Base-by-base conservation (phyloP, 2,329 filamentous ascomycete species). In the Cercospora sp. region DNA sequence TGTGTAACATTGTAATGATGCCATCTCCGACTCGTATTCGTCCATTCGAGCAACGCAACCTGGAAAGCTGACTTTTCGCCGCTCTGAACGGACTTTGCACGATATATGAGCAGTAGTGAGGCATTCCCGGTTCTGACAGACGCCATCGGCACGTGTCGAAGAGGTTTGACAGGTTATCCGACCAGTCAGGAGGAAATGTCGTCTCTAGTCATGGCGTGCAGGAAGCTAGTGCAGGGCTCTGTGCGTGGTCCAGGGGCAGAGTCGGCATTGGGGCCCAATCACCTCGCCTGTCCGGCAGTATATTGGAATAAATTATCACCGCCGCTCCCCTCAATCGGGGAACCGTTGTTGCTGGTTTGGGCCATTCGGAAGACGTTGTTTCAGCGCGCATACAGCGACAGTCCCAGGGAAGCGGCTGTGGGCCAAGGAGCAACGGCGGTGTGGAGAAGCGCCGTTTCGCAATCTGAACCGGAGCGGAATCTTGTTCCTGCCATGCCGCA, bases 141-240 rank as follows among this genome's bases (percentile, higher is more conserved):
- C 24, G 49, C 24, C 49, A 53, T 16, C n/a, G 28, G 28, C 55
- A 59, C 32, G 28, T 34, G 28, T 59, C 32, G 28, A 30, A 7
- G 55, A 24, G 55, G 55, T 6, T 34, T 28, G 28, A 34, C 28
- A 24, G 30, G 24, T 32, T 7, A 1, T 32, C 28, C 18, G 18
- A n/a, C 55, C 16, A 32, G 16, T 24, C 16, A 59, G 16, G 55
- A 32, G 13, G 13, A 49, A 4, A 12, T 18, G 60, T 34, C 26
- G 60, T 62, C 37, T 16, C 60, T 24, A 49, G 43, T 45, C 60
- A 62, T 62, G 60, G 37, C 60, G 60, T 62, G 61, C 61, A 63
- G 49, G 61, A 49, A 34, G 45, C 61, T 63, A 63, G 40, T 63
- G 60, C 60, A 63, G 60, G 60, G 26, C 60, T 26, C 34, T 18